Base-by-base conservation (phyloP, 495 filamentous ascomycete species). In the Pseudevernia furfuracea region DNA sequence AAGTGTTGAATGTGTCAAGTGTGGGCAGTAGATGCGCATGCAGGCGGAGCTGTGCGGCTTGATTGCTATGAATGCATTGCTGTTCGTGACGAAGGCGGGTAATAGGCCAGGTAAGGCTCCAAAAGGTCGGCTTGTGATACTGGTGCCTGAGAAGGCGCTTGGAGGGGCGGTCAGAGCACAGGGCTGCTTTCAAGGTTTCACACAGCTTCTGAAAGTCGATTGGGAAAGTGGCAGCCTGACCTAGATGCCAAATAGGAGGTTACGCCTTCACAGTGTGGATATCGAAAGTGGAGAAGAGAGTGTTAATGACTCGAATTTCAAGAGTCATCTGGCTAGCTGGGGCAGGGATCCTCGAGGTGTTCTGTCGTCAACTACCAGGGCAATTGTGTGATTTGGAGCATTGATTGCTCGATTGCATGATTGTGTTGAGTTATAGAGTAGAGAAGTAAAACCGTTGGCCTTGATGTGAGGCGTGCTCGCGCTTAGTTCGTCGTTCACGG, bases 311-410 rank as follows among this genome's bases (percentile, higher is more conserved):
- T 64, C 56, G 56, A 11, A 21, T 44, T 44, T 23, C 36, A 59
- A 52, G 62, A 64, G 62, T 64, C 62, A 64, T 64, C 23, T 43
- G 43, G 43, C 46, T 53, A 64, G 62, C 62, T 59, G n/a, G 23
- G 48, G 32, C 62, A 59, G 38, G 43, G 56, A 38, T 55, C 9
- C 57, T 49, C 38, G 38, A 52, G 17, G 62, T 38, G 15, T 59
- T 36, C n/a, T n/a, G 19, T 73, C 49, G 68, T 76, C 62, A 73
- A 67, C 5, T 38, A 59, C 5, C 14, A 1, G 7, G 14, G 23
- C 25, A 28, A 23, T 39, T 11, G 37, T 39, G 57, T 34, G 30
- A 55, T 34, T 3, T 34, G 4, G 52, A 55, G 57, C 34, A 41
- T 28, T 25, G n/a, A 41, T 52, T 9, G 34, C 32, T 28, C 15